Conservation (phyloP, 192 early-diverging fungal species). For the Coemansia sp. region DNA sequence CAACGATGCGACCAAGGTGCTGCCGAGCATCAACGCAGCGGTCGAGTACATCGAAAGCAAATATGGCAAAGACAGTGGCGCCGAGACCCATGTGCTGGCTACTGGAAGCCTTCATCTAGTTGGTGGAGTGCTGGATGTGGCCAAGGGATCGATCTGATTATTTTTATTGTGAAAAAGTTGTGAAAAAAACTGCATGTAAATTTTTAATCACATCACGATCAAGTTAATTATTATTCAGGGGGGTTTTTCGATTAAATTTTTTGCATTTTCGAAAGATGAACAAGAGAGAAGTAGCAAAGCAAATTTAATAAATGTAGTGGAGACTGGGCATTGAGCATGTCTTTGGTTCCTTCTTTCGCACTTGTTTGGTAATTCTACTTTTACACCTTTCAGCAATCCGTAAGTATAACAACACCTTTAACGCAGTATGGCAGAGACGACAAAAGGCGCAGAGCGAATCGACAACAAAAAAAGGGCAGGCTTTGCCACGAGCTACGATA, state of each 20-base stretch:
- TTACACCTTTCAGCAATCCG: conserved; percentile 1
- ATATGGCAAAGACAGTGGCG: not conserved
- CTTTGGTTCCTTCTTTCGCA: conserved; percentile 7
- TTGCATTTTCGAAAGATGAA: not conserved
- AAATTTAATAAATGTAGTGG: not conserved
- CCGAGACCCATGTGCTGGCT: conserved; percentile 63
- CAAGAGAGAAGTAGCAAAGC: no score
- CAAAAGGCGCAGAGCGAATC: not conserved
- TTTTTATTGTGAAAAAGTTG: not conserved
- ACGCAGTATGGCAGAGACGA: not conserved
- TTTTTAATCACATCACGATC: not conserved
- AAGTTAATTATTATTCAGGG: not conserved
- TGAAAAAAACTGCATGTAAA: not conserved
- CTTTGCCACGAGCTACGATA: no score
- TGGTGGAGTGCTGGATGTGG: conserved; percentile 71
- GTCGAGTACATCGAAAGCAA: conserved; percentile 54
- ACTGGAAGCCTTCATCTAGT: conserved; percentile 93
- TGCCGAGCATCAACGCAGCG: conserved; percentile 64
- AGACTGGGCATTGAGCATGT: no score
- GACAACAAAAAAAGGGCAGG: not conserved
- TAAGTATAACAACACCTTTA: conserved; percentile 5
- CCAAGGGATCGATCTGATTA: conserved; percentile 39
- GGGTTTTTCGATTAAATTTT: no score
- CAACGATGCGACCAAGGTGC: conserved; percentile 26
- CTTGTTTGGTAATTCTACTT: conserved; percentile 1